Percentiles rank a stretch among this genome's conserved stretches.
Conservation (phyloP, 768 basidiomycete species). For the Daedalea quercina region DNA sequence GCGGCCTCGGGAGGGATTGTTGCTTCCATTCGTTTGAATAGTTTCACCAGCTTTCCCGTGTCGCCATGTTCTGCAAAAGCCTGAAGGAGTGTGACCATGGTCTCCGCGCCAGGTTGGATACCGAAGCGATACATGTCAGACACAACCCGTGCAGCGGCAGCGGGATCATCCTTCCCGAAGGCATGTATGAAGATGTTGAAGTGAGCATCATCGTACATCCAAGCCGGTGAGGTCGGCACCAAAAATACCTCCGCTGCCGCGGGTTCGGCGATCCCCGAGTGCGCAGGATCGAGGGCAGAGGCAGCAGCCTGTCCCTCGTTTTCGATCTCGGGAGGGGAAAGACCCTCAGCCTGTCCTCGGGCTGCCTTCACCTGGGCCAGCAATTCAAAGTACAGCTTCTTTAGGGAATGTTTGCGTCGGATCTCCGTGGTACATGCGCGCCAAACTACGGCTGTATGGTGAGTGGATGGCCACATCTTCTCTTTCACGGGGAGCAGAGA, state of each 20-base stretch:
- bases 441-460: slow-evolving; percentile 10
- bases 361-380: background rate
- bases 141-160: slow-evolving; percentile 33
- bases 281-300: too few species aligned
- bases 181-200: slow-evolving; percentile 51
- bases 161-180: slow-evolving; percentile 28
- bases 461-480: slow-evolving; percentile 3
- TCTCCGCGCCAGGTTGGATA: slow-evolving; percentile 38
- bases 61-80: slow-evolving; percentile 37
- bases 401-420: background rate
- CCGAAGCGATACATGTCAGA: slow-evolving; percentile 46
- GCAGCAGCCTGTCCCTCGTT: too few species aligned
- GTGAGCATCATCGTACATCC: slow-evolving; percentile 25
- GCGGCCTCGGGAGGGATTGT: background rate
- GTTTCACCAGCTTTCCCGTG: slow-evolving; percentile 25
- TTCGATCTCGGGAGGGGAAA: background rate
- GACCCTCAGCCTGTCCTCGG: background rate
- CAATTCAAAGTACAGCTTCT: slow-evolving; percentile 3
- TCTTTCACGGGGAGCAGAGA: background rate
- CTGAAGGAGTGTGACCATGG: slow-evolving; percentile 44
- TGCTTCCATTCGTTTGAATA: slow-evolving; percentile 39
- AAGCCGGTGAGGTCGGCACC: slow-evolving; percentile 3
- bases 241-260: background rate
- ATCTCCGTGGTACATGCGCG: background rate
- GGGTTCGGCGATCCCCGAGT: too few species aligned